A percentile compares a stretch with the other conserved stretches of the same genome.
Conservation (phyloP, 345 rosid genomes). For the Eutrema yunnanense region DNA sequence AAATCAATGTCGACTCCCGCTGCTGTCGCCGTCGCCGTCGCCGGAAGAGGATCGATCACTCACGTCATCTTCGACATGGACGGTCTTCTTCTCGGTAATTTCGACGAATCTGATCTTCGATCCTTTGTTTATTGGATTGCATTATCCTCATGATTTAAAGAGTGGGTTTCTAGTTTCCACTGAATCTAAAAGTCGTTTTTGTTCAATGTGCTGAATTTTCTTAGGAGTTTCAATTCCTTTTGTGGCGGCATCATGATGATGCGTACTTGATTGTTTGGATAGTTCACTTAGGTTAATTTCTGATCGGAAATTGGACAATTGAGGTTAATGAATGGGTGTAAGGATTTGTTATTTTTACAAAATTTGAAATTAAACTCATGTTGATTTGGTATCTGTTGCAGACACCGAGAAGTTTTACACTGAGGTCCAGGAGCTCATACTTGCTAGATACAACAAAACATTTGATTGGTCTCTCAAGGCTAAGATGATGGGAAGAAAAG, state of each 20-base stretch:
- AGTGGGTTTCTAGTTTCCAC: neutral
- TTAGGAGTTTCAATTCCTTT: neutral
- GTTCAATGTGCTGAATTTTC: neutral
- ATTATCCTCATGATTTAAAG: neutral
- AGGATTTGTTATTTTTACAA: no score
- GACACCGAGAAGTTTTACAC: constrained; percentile 96
- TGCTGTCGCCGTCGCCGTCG: neutral
- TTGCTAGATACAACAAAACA: constrained; percentile 70
- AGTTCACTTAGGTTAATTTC: neutral
- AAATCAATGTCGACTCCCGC: constrained; percentile 11
- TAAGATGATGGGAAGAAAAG: constrained; percentile 96
- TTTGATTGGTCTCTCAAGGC: constrained; percentile 98
- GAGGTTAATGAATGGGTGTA: neutral
- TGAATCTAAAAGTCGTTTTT: neutral
- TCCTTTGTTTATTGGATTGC: neutral
- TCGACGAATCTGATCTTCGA: neutral
- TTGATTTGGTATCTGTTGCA: constrained; percentile 22
- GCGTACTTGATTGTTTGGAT: neutral
- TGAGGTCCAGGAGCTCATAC: constrained; percentile 87
- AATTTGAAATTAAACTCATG: neutral
- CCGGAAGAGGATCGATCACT: constrained; percentile 44
- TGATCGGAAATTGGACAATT: neutral
- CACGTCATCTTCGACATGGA: constrained; percentile 98
- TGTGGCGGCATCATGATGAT: neutral
- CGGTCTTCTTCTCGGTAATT: constrained; percentile 82